Base-by-base conservation (phyloP, 164 flowering plant genomes). In the Brasenia schreberi region DNA sequence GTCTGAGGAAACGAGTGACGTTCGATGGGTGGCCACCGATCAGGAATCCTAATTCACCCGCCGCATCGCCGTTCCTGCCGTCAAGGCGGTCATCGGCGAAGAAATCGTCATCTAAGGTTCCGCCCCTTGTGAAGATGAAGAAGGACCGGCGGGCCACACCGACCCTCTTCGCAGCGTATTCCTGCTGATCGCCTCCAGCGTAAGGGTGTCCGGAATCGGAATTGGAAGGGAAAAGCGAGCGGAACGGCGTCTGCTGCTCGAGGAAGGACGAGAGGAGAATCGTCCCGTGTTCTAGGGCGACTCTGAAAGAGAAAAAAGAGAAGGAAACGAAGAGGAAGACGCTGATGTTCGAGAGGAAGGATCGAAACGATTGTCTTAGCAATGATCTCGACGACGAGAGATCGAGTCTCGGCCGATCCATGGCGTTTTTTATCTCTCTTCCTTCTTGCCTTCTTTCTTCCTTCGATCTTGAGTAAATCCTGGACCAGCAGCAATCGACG, bases 71-170 rank as follows among this genome's bases (percentile, higher is more conserved):
- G 14, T 49, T 49, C 56, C 16, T 49, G 56, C 12, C 56, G 16
- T 49, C 56, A 14, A 49, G 3, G 16, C 19, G 3, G 17, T 87
- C 94, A 0, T 79, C 84, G 59, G 96, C 85, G 75, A 89, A 89
- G 85, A 91, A 85, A 59, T 88, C 99, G 14, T 92, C 92, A 64
- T 87, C 97, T 6, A 92, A 79, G 67, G 91, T 87, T 6, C 96
- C 96, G 62, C 87, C 85, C 10, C 95, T 89, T 63, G 86, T 83
- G 68, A 94, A 84, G 63, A 88, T 96, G 62, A 94, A 86, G 65
- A 94, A 89, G 16, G 92, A 84, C 5, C 72, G 67, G 17, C 59
- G 62, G 65, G 42, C 42, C 42, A 60, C 65, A 49, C 58, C 89
- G 82, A 62, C 82, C 63, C 18, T 61, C 27, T 18, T 12, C 85